phyloP scores from a whole-genome alignment of 768 basidiomycete genomes.

The Cubamyces lactineus region DNA sequence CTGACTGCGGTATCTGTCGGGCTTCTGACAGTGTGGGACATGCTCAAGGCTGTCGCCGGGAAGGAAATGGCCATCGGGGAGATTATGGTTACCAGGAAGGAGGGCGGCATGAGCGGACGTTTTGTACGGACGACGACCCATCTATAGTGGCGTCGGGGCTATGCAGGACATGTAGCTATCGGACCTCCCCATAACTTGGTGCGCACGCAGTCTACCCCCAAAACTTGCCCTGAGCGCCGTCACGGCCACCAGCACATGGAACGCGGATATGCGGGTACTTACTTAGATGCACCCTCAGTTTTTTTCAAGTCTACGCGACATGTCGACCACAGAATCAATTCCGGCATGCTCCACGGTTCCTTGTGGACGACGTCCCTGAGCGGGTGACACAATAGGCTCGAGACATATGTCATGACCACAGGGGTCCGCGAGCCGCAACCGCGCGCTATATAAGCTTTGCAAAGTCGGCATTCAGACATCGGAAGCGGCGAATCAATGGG shows the following conservation, averaged over 20 bases:
- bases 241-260: neutral
- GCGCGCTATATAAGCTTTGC: no score
- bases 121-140: constrained; percentile 45
- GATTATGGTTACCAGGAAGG: constrained; percentile 66
- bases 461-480: neutral
- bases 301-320: no score
- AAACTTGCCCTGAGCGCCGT: neutral
- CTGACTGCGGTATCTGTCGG: constrained; percentile 80
- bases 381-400: no score
- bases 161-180: neutral
- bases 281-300: no score
- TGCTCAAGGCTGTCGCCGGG: constrained; percentile 92
- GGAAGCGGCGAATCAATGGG: neutral
- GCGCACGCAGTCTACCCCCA: constrained; percentile 2
- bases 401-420: no score
- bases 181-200: neutral
- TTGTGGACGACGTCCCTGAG: no score
- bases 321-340: no score
- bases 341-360: no score
- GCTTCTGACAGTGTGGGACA: constrained; percentile 87
- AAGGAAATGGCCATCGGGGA: constrained; percentile 80
- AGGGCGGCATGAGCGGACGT: constrained; percentile 75
- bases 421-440: no score
- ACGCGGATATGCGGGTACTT: neutral
- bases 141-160: constrained; percentile 15